Evolutionary conservation across 352 stramenopile genomes (phyloP).

Genomic region (Pythium aristosporum): DNA sequence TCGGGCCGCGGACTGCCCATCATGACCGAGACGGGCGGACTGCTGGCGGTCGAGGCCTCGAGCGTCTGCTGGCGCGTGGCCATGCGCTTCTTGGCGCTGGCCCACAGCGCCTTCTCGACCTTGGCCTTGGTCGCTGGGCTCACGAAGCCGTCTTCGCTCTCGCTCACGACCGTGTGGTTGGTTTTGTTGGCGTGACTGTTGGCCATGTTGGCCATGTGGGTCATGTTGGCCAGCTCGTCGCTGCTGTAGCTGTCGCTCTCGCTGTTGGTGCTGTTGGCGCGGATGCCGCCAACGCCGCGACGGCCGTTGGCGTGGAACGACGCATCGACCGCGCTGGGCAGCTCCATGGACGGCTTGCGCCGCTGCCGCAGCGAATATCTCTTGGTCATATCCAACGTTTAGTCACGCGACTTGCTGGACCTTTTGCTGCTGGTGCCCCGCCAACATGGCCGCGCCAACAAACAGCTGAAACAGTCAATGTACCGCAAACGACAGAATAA

Average conservation of each 20-base stretch:
- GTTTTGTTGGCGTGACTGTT: not conserved
- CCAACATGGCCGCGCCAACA: no score
- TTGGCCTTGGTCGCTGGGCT: constrained; percentile 27
- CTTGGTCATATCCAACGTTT: constrained; percentile 17
- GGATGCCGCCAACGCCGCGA: not conserved
- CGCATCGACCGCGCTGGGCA: constrained; percentile 13
- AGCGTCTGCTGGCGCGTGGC: constrained; percentile 26
- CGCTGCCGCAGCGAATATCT: constrained; percentile 29
- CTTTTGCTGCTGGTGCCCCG: not conserved
- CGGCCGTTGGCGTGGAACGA: constrained; percentile 10
- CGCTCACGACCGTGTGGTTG: constrained; percentile 10
- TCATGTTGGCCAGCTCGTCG: not conserved
- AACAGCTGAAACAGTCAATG: not conserved
- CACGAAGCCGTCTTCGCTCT: constrained; percentile 30
- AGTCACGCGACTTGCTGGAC: not conserved
- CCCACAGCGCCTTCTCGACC: constrained; percentile 28
- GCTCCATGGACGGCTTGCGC: constrained; percentile 24
- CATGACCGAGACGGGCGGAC: not conserved
- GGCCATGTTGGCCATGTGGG: not conserved
- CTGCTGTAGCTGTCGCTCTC: not conserved
- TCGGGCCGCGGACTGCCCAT: constrained; percentile 20
- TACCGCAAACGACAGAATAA: not conserved
- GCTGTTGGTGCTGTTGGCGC: not conserved
- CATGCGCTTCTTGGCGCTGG: constrained; percentile 29
- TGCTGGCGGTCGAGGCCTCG: not conserved